These are phyloP conservation scores for Micractinium conductrix DNA, from an alignment of 139 green algal genomes.

Conservation along the genomic window DNA sequence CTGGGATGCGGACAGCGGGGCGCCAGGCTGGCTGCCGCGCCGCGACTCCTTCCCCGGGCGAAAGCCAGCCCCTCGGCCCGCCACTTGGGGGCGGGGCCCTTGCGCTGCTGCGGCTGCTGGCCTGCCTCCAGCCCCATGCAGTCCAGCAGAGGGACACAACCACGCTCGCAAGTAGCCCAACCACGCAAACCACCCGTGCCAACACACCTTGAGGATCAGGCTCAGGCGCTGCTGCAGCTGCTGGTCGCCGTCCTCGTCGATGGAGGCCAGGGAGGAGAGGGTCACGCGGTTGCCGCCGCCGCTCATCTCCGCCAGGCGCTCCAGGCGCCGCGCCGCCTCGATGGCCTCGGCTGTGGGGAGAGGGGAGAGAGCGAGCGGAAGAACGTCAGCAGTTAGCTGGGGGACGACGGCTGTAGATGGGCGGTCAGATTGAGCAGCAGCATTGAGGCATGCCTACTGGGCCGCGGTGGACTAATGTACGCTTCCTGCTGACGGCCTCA, in stretches of 20 bases:
- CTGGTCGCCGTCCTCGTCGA: constrained; percentile 69
- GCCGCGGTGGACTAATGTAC: no score
- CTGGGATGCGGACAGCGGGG: no score
- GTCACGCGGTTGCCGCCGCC: constrained; percentile 85
- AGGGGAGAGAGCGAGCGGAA: not conserved
- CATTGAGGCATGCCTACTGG: no score
- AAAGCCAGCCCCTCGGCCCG: no score
- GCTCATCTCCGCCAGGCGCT: constrained; percentile 67
- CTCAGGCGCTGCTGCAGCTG: constrained; percentile 83
- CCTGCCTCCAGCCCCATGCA: not conserved
- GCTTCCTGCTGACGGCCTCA: no score
- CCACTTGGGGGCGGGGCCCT: no score
- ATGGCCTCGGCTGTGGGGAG: constrained; percentile 44
- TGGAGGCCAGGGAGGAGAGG: constrained; percentile 78
- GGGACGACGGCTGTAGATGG: not conserved
- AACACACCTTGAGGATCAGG: constrained; percentile 87
- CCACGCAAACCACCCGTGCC: no score
- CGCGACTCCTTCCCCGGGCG: not conserved
- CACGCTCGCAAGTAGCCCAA: no score
- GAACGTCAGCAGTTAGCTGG: not conserved
- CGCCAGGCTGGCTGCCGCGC: not conserved
- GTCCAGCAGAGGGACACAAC: not conserved
- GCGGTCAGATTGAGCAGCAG: no score
- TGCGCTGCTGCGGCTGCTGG: no score
- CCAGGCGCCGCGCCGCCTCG: constrained; percentile 47